These are phyloP conservation scores for Colletotrichum brevisporum DNA, from an alignment of 2,329 filamentous ascomycete genomes.

Conservation along the genomic window DNA sequence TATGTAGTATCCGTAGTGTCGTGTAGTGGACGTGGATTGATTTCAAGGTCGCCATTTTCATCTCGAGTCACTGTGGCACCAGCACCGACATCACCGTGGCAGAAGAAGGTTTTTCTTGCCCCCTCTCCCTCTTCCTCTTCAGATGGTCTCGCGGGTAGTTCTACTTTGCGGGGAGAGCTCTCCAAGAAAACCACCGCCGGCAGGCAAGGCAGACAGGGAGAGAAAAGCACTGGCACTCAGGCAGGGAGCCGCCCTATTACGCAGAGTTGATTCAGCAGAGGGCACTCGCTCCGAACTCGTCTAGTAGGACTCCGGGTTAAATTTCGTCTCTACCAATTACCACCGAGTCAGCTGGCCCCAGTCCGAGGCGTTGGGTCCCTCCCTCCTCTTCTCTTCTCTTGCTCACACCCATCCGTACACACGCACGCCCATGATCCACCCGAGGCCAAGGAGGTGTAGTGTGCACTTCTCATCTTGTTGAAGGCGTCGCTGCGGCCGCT, in stretches of 20 bases:
- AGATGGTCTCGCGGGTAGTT: no score
- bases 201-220: neutral
- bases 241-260: slow-evolving; percentile 8
- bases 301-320: neutral
- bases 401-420: slow-evolving; percentile 1
- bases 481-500: neutral
- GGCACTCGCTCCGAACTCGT: slow-evolving; percentile 13
- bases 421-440: neutral
- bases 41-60: neutral
- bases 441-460: neutral
- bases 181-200: no score
- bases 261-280: slow-evolving; percentile 13
- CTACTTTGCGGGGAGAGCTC: no score
- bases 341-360: slow-evolving; percentile 40
- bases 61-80: neutral
- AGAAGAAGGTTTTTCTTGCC: neutral
- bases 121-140: no score
- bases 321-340: slow-evolving; percentile 34
- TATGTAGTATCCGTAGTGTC: no score
- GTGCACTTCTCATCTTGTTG: neutral
- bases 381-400: slow-evolving; percentile 12
- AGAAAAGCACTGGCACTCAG: neutral
- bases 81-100: slow-evolving; percentile 1
- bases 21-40: no score
- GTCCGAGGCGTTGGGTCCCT: slow-evolving; percentile 40